A percentile compares a stretch with the other conserved stretches of the same genome.
Evolutionary conservation across 2,329 filamentous ascomycete genomes (phyloP).

Genomic region (Cytospora leucostoma): DNA sequence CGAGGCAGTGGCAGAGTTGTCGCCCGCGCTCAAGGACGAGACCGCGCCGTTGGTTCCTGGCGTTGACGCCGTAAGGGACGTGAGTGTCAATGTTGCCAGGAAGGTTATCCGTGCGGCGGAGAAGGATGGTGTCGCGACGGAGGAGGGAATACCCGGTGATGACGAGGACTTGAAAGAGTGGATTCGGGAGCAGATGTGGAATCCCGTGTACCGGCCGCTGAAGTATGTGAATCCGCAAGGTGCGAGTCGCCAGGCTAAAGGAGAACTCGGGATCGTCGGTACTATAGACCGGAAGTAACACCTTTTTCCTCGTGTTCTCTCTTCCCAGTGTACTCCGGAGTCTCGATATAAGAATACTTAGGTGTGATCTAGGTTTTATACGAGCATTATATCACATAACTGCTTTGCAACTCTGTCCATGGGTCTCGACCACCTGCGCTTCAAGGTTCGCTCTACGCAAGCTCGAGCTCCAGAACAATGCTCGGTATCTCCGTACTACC

Average conservation of each 20-base stretch:
- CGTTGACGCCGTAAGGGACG: constrained; percentile 70
- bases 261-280: constrained; percentile 55
- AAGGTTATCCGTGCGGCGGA: constrained; percentile 73
- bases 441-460: neutral
- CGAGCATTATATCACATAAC: neutral
- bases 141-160: constrained; percentile 62
- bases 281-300: constrained; percentile 35
- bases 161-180: constrained; percentile 64
- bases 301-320: neutral
- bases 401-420: neutral
- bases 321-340: neutral
- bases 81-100: constrained; percentile 76
- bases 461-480: constrained; percentile 27
- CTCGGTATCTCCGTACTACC: constrained; percentile 32
- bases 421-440: neutral
- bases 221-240: constrained; percentile 53
- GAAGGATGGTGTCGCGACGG: constrained; percentile 66
- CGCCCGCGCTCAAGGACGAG: constrained; percentile 66
- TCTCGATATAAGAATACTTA: neutral
- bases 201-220: constrained; percentile 67
- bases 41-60: constrained; percentile 72
- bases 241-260: constrained; percentile 61
- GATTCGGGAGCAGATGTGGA: constrained; percentile 81
- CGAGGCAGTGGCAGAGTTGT: constrained; percentile 68
- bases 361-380: neutral